These are phyloP conservation scores for Apiospora aurea DNA, from an alignment of 2,329 filamentous ascomycete genomes.

Conservation along the genomic window DNA sequence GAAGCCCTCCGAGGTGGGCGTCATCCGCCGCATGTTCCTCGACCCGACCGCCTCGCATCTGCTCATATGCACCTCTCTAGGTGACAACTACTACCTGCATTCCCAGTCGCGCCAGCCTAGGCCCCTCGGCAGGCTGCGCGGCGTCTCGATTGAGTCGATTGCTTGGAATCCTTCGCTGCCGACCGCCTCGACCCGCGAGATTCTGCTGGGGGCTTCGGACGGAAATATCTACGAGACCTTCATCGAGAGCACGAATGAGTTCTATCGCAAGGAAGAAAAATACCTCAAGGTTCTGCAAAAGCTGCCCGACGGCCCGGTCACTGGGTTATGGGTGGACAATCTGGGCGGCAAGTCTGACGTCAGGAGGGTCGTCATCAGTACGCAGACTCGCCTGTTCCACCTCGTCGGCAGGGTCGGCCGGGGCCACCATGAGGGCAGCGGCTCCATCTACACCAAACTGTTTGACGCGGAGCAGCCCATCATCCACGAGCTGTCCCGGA, in stretches of 20 bases:
- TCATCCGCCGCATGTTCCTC: constrained; percentile 96
- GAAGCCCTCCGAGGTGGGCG: constrained; percentile 86
- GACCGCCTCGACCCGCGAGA: constrained; percentile 93
- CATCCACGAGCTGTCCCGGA: constrained; percentile 73
- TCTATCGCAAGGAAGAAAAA: constrained; percentile 93
- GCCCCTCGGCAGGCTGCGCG: constrained; percentile 80
- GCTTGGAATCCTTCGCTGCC: constrained; percentile 95
- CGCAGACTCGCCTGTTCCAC: constrained; percentile 79
- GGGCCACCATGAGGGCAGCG: constrained; percentile 77
- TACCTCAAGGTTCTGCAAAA: constrained; percentile 87
- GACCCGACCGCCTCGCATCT: constrained; percentile 96
- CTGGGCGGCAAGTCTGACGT: constrained; percentile 73
- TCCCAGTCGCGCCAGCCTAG: constrained; percentile 91
- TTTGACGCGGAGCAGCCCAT: constrained; percentile 88
- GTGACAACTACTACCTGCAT: constrained; percentile 98
- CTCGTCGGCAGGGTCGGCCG: constrained; percentile 80
- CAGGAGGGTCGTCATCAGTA: constrained; percentile 80
- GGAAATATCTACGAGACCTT: constrained; percentile 95
- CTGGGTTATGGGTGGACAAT: constrained; percentile 84
- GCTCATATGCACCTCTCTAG: constrained; percentile 86
- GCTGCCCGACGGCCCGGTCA: constrained; percentile 81
- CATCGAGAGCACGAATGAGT: constrained; percentile 92
- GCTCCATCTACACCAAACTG: constrained; percentile 84
- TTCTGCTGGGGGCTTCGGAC: constrained; percentile 89
- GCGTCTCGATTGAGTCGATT: constrained; percentile 85